A percentile compares a stretch with the other conserved stretches of the same genome.
phyloP scores from a whole-genome alignment of 805 yeast genomes.

The Pichia californica region DNA sequence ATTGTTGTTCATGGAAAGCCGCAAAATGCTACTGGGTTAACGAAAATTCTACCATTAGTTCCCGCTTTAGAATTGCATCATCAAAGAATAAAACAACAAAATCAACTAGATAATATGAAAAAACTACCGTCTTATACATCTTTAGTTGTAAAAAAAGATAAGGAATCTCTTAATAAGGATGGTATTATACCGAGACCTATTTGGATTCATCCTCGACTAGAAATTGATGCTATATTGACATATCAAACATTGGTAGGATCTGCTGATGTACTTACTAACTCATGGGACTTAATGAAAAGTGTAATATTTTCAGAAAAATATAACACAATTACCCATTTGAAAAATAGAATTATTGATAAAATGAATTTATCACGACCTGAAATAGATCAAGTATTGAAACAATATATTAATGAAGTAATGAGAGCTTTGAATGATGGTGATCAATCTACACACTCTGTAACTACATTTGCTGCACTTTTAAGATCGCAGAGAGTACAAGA shows the following conservation, averaged over 20 bases:
- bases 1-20: not conserved
- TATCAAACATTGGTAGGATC: slow-evolving; percentile 23
- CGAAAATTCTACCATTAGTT: slow-evolving; percentile 2
- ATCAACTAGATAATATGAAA: not conserved
- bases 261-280: slow-evolving; percentile 14
- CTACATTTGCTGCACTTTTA: slow-evolving; percentile 18
- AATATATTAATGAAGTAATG: slow-evolving; percentile 14
- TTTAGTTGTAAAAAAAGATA: not conserved
- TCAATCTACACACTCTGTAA: slow-evolving; percentile 4
- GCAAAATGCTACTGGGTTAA: not conserved
- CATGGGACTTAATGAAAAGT: slow-evolving; percentile 18
- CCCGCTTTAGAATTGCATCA: slow-evolving; percentile 8
- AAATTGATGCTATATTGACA: slow-evolving; percentile 27
- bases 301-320: slow-evolving; percentile 27
- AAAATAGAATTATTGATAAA: slow-evolving; percentile 22
- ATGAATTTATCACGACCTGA: slow-evolving; percentile 9
- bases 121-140: not conserved
- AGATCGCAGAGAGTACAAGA: slow-evolving; percentile 16
- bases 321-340: slow-evolving; percentile 6
- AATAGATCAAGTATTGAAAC: not conserved
- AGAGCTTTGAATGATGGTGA: slow-evolving; percentile 14
- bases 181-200: slow-evolving; percentile 21
- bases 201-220: slow-evolving; percentile 31
- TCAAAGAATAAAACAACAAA: slow-evolving; percentile 6
- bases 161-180: slow-evolving; percentile 4